Conservation (phyloP, 2,329 filamentous ascomycete genomes). For the Colletotrichum siamense region DNA sequence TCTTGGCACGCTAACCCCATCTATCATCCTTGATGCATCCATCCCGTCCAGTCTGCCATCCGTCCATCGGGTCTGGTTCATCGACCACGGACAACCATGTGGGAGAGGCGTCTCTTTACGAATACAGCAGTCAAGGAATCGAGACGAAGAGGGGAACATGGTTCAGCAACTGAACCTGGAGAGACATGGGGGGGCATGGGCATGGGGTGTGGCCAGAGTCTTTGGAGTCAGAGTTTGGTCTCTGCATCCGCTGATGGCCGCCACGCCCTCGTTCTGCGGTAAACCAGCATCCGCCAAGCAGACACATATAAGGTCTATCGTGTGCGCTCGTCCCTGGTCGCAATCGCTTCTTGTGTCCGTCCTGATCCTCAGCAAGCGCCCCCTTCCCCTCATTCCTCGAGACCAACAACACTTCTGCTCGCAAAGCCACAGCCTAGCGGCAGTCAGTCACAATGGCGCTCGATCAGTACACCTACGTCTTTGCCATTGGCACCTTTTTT, state of each 20-base stretch:
- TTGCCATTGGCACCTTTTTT: conserved; percentile 78
- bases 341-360: neutral
- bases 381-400: neutral
- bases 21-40: neutral
- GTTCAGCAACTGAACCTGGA: neutral
- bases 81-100: neutral
- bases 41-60: neutral
- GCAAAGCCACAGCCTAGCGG: conserved; percentile 9
- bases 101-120: neutral
- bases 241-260: neutral
- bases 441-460: conserved; percentile 56
- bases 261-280: neutral
- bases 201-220: neutral
- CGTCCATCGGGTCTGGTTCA: neutral
- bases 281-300: neutral
- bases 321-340: neutral
- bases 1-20: conserved; percentile 19
- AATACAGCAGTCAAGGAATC: neutral
- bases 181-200: neutral
- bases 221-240: neutral
- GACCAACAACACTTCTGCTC: conserved; percentile 6
- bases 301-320: conserved; percentile 15
- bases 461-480: conserved; percentile 72
- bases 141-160: neutral
- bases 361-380: conserved; percentile 2